phyloP scores from a whole-genome alignment of 495 filamentous ascomycete species.

The Sphaerosporella brunnea region DNA sequence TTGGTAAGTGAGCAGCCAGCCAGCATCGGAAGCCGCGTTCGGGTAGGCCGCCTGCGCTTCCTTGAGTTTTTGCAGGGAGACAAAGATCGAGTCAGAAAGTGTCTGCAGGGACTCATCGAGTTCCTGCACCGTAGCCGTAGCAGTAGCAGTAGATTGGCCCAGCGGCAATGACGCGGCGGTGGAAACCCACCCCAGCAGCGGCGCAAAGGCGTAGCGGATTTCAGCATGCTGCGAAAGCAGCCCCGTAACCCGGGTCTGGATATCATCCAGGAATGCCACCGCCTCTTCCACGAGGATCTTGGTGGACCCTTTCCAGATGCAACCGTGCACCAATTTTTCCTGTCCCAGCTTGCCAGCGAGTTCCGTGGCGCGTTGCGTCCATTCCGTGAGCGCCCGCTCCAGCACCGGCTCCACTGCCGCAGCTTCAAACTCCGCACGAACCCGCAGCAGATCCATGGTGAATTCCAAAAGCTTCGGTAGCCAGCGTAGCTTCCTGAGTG shows the following conservation, averaged over 20 bases:
- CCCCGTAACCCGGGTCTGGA: neutral
- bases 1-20: constrained; percentile 47
- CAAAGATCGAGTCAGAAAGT: constrained; percentile 47
- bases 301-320: constrained; percentile 14
- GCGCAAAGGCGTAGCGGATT: constrained; percentile 17
- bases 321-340: constrained; percentile 28
- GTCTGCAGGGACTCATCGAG: constrained; percentile 43
- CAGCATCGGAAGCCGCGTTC: constrained; percentile 37
- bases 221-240: constrained; percentile 11
- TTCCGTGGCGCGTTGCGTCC: neutral
- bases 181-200: constrained; percentile 14
- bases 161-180: no score
- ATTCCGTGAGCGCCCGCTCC: neutral
- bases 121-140: constrained; percentile 2
- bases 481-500: constrained; percentile 13
- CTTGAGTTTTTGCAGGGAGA: constrained; percentile 54
- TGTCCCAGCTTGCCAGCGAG: neutral
- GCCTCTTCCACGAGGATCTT: constrained; percentile 3
- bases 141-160: neutral
- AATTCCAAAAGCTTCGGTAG: constrained; percentile 16
- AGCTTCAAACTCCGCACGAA: constrained; percentile 13
- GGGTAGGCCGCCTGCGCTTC: constrained; percentile 32
- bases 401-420: neutral
- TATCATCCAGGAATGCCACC: neutral
- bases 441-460: constrained; percentile 10